Base-by-base conservation (phyloP, 768 basidiomycete genomes). In the Lanmaoa pseudosensibilis region DNA sequence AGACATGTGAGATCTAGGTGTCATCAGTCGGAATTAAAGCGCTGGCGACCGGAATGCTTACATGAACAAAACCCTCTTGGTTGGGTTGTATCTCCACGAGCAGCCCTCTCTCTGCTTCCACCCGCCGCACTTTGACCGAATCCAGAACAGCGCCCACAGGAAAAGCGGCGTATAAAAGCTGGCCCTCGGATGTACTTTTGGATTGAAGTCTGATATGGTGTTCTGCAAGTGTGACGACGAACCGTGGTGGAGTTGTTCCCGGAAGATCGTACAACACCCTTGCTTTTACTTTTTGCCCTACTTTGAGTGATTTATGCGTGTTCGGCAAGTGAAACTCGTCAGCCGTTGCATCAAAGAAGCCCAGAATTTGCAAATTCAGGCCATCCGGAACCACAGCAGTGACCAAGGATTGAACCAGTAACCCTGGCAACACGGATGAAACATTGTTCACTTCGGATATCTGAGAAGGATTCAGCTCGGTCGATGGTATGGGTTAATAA, bases 311-410 rank as follows among this genome's bases (percentile, higher is more conserved):
- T 50, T 78, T 77, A 21, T 71, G 74, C 39, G 74, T 64, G 6
- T 69, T 62, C 13, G 75, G 74, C 15, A 96, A 74, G 73, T 98
- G 96, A 55, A 88, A 81, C 36, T 84, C 78, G 66, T 97, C 94
- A 25, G 90, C 79, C 1, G 93, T 96, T 33, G 94, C 96, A 37
- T 92, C 88, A 72, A 94, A 98, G 71, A 89, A 95, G 0, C 93
- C 94, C 25, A 95, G 80, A 18, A 98, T 77, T 73, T 96, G 95
- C 32, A 98, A 75, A 68, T 90, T 91, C 34, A 98, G 74, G 18
- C 97, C 97, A 25, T 74, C 79, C 16, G 86, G 77, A 40, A 85
- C 77, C 21, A 89, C 80, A 19, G 85, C 83, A 2, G 94, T 97
- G 54, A 99, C 80, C 38, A 96, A 77, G 11, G 82, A 84, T 69